phyloP scores from a whole-genome alignment of 2,329 filamentous ascomycete species.

The Microdochium nivale region DNA sequence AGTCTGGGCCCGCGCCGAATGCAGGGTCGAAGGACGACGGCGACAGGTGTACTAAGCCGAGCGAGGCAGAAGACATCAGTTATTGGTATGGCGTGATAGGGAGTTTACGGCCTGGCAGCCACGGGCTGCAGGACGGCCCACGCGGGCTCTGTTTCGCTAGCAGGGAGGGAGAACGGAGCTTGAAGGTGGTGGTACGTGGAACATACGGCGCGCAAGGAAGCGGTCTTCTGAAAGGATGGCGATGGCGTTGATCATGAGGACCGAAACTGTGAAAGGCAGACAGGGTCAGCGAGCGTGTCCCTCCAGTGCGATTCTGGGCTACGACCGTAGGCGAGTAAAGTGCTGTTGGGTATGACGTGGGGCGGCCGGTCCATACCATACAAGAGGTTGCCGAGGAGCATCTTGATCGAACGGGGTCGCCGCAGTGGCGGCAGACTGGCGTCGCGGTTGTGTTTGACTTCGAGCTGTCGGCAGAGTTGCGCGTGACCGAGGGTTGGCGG shows the following conservation, averaged over 20 bases:
- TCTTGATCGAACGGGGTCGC: constrained; percentile 27
- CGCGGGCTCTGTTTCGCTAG: too few species aligned
- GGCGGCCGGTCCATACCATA: constrained; percentile 47
- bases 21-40: constrained; percentile 61
- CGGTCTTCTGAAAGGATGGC: constrained; percentile 91
- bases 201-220: constrained; percentile 76
- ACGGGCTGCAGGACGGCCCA: too few species aligned
- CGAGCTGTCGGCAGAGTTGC: background rate
- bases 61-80: constrained; percentile 22
- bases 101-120: too few species aligned
- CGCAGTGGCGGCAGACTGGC: constrained; percentile 5
- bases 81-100: background rate
- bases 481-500: background rate
- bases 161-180: background rate
- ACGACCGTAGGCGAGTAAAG: background rate
- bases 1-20: constrained; percentile 66
- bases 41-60: constrained; percentile 71
- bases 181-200: constrained; percentile 1
- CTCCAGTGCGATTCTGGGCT: background rate
- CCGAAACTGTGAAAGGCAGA: constrained; percentile 46
- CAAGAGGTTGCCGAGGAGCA: constrained; percentile 66
- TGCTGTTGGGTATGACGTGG: constrained; percentile 5
- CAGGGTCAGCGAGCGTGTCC: constrained; percentile 5
- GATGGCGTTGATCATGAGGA: constrained; percentile 89
- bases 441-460: background rate